A percentile compares a stretch with the other conserved stretches of the same genome.
Conservation (phyloP, 495 filamentous ascomycete species). For the Tetracladium marchalianum region DNA sequence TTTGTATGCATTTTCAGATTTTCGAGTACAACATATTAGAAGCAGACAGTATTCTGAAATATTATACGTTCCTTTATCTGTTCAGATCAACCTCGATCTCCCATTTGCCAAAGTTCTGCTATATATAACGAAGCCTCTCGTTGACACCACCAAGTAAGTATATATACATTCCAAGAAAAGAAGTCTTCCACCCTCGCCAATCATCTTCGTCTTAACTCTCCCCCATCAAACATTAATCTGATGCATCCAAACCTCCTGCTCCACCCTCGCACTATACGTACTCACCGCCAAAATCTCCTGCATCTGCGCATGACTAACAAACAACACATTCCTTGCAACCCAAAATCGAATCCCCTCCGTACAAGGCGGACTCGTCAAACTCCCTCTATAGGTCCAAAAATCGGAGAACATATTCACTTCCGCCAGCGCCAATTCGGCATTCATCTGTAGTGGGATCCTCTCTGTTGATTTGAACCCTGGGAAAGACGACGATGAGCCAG, state of each 20-base stretch:
- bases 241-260: slow-evolving; percentile 13
- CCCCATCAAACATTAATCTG: too few relatives aligned
- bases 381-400: slow-evolving; percentile 24
- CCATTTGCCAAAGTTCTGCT: too few relatives aligned
- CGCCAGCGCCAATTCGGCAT: slow-evolving; percentile 13
- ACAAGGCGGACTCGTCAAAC: slow-evolving; percentile 11
- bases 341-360: slow-evolving; percentile 11
- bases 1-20: too few relatives aligned
- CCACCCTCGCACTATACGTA: slow-evolving; percentile 11
- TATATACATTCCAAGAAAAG: too few relatives aligned
- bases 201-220: too few relatives aligned
- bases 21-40: too few relatives aligned
- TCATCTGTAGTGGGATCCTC: slow-evolving; percentile 5
- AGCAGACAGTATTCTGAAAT: too few relatives aligned
- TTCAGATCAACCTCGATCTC: too few relatives aligned
- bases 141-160: too few relatives aligned
- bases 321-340: slow-evolving; percentile 12
- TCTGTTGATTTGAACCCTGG: slow-evolving; percentile 9
- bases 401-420: slow-evolving; percentile 18
- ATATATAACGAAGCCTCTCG: too few relatives aligned
- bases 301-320: slow-evolving; percentile 16
- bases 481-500: background rate
- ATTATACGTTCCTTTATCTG: too few relatives aligned
- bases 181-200: too few relatives aligned
- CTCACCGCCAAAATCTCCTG: slow-evolving; percentile 14